Percentiles rank a stretch among this genome's conserved stretches.
These are phyloP conservation scores for Fusarium stilboides DNA, from an alignment of 2,329 filamentous ascomycete genomes.

Conservation along the genomic window DNA sequence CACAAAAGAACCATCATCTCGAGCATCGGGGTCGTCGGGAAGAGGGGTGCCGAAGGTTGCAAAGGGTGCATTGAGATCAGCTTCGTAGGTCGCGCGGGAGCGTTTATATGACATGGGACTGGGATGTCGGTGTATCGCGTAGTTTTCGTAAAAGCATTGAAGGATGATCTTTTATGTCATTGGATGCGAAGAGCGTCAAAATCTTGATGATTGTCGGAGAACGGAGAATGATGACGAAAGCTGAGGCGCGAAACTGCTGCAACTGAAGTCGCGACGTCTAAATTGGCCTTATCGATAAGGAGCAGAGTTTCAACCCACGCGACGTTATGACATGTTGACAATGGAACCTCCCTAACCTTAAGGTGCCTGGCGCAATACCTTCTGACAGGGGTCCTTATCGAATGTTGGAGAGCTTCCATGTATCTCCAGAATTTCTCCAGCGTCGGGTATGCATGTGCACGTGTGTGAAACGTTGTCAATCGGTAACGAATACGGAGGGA, in stretches of 20 bases:
- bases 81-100: slow-evolving; percentile 83
- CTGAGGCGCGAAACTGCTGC: slow-evolving; percentile 20
- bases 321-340: slow-evolving; percentile 6
- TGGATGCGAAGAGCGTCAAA: slow-evolving; percentile 5
- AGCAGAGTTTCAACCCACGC: slow-evolving; percentile 23
- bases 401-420: slow-evolving; percentile 24
- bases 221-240: slow-evolving; percentile 24
- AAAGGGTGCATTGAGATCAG: slow-evolving; percentile 81
- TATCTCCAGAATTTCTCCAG: slow-evolving; percentile 25
- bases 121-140: slow-evolving; percentile 18
- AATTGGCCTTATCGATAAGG: slow-evolving; percentile 43
- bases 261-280: slow-evolving; percentile 35
- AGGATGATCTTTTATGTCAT: slow-evolving; percentile 1
- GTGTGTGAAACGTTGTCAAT: slow-evolving; percentile 25
- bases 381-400: slow-evolving; percentile 24
- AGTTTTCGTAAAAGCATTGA: slow-evolving; percentile 32
- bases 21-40: slow-evolving; percentile 81
- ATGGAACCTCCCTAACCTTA: slow-evolving; percentile 12
- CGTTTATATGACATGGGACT: slow-evolving; percentile 82
- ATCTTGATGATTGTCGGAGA: not conserved
- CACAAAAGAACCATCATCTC: slow-evolving; percentile 92
- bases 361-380: slow-evolving; percentile 6
- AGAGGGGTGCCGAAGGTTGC: slow-evolving; percentile 88
- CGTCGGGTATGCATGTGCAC: slow-evolving; percentile 29
- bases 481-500: slow-evolving; percentile 6